Percentiles rank a stretch among this genome's conserved stretches.
Evolutionary conservation across 1,139 yeast species (phyloP).

Genomic region (Scheffersomyces insectosa): DNA sequence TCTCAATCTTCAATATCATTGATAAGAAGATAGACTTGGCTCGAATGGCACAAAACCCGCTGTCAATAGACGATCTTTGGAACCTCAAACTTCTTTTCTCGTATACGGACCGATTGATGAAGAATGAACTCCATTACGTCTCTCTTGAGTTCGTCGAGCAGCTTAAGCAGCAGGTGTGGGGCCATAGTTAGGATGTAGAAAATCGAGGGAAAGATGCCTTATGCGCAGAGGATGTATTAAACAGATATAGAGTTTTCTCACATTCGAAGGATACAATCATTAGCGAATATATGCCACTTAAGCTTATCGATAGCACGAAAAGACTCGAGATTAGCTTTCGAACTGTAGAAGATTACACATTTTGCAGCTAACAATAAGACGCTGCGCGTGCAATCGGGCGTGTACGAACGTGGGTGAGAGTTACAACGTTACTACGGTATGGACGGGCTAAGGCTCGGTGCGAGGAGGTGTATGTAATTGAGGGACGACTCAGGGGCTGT

Average conservation of each 20-base stretch:
- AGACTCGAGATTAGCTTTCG: too few species aligned
- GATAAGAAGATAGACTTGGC: constrained; percentile 59
- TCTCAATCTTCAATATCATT: constrained; percentile 47
- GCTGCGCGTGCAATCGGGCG: too few species aligned
- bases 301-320: too few species aligned
- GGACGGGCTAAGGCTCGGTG: too few species aligned
- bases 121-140: constrained; percentile 39
- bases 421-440: too few species aligned
- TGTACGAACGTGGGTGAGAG: too few species aligned
- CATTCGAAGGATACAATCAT: background rate
- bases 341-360: too few species aligned
- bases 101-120: constrained; percentile 49
- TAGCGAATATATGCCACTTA: too few species aligned
- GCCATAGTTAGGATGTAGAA: constrained; percentile 1
- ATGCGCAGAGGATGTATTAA: background rate
- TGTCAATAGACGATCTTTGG: constrained; percentile 59
- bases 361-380: too few species aligned
- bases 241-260: background rate
- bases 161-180: constrained; percentile 49
- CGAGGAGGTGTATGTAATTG: too few species aligned
- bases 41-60: constrained; percentile 45
- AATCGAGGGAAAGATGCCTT: background rate
- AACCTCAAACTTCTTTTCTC: constrained; percentile 64
- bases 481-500: too few species aligned
- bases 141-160: constrained; percentile 52